These are phyloP conservation scores for Aspergillus nomiae DNA, from an alignment of 2,329 filamentous ascomycete species.

Conservation along the genomic window DNA sequence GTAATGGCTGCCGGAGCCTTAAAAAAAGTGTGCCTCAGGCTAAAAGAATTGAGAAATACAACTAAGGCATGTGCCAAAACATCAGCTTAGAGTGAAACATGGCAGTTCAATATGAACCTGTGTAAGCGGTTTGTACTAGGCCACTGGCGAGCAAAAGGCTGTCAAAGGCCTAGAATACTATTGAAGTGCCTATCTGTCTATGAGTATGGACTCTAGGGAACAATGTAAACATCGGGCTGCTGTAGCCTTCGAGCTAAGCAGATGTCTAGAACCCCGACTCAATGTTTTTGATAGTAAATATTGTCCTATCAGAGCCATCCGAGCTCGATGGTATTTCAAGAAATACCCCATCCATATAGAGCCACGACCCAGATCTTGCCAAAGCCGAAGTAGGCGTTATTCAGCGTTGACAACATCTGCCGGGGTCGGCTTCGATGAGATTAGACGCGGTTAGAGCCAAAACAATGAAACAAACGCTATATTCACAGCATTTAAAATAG, in stretches of 20 bases:
- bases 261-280: background rate
- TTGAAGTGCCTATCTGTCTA: background rate
- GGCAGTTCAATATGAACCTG: background rate
- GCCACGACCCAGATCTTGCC: background rate
- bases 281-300: background rate
- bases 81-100: background rate
- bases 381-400: background rate
- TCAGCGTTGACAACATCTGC: background rate
- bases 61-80: background rate
- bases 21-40: background rate
- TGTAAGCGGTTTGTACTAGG: background rate
- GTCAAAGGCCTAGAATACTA: background rate
- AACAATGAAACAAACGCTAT: constrained; percentile 15
- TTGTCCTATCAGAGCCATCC: background rate
- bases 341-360: background rate
- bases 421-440: background rate
- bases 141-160: background rate
- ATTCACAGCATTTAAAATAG: constrained; percentile 18
- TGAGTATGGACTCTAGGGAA: background rate
- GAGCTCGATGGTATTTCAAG: background rate
- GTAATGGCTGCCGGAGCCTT: background rate
- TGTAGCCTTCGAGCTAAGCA: background rate
- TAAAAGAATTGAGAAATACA: background rate
- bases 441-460: constrained; percentile 10
- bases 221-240: background rate